Conservation (phyloP, 345 rosid species). For the Nasturtium officinale region DNA sequence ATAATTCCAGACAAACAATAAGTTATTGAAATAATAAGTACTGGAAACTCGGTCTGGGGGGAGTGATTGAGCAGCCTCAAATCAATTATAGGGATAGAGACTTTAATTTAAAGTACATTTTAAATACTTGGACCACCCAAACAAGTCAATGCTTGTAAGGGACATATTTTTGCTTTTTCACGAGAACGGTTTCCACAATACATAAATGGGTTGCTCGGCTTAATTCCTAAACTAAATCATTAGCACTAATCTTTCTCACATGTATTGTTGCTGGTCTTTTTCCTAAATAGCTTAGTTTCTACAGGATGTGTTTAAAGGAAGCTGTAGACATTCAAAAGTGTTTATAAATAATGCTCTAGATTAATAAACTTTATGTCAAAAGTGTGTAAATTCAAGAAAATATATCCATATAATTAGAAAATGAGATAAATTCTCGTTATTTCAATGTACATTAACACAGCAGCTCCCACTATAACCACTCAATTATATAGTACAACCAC, state of each 20-base stretch:
- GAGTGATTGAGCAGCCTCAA: background rate
- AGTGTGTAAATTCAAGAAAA: background rate
- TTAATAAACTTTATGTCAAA: background rate
- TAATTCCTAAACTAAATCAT: background rate
- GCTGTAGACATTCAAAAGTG: background rate
- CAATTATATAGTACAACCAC: background rate
- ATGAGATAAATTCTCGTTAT: background rate
- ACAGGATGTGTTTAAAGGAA: background rate
- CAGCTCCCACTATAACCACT: background rate
- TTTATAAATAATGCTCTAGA: no score
- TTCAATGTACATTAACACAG: background rate
- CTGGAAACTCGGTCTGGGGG: background rate
- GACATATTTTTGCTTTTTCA: background rate
- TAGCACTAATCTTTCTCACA: background rate
- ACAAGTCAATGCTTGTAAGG: background rate
- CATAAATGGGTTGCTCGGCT: background rate
- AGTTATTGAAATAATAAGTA: background rate
- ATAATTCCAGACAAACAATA: background rate
- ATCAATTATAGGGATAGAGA: background rate
- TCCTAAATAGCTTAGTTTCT: background rate
- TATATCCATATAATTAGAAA: background rate
- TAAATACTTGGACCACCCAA: background rate
- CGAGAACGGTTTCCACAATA: background rate
- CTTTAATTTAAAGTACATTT: background rate
- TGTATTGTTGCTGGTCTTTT: background rate